Conservation (phyloP, 352 stramenopile species). For the Phytophthora vignae region DNA sequence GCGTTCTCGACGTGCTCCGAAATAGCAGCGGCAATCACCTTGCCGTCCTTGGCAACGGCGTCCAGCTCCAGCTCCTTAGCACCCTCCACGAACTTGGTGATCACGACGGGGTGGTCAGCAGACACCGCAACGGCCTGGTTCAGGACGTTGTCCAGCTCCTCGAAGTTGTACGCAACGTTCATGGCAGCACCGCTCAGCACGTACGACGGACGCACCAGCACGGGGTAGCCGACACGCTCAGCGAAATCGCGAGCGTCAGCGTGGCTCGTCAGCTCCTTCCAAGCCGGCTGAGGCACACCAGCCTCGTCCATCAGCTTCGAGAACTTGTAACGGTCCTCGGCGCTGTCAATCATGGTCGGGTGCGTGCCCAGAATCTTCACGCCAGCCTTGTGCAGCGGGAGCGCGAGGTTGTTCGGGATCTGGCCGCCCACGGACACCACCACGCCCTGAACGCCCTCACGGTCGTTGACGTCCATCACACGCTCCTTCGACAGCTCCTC, state of each 20-base stretch:
- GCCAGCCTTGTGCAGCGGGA: constrained; percentile 90
- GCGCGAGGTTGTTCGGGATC: constrained; percentile 97
- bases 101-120: constrained; percentile 97
- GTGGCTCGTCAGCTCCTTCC: constrained; percentile 92
- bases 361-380: constrained; percentile 87
- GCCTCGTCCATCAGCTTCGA: constrained; percentile 96
- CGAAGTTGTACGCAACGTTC: constrained; percentile 96
- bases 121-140: constrained; percentile 94
- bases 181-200: constrained; percentile 98
- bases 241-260: constrained; percentile 94
- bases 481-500: constrained; percentile 95
- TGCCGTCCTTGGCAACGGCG: constrained; percentile 95
- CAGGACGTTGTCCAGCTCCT: constrained; percentile 90
- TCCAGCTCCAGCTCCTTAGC: constrained; percentile 99
- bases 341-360: constrained; percentile 95
- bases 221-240: constrained; percentile 94
- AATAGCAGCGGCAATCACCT: constrained; percentile 99
- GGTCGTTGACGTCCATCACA: constrained; percentile 95
- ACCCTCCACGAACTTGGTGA: constrained; percentile 98
- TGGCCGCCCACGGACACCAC: constrained; percentile 96
- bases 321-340: constrained; percentile 95
- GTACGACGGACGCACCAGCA: constrained; percentile 97
- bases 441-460: constrained; percentile 87
- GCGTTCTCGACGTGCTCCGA: constrained; percentile 99
- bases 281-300: constrained; percentile 84